Conservation (phyloP, 192 early-diverging fungal genomes). For the Rhizophagus sp. region DNA sequence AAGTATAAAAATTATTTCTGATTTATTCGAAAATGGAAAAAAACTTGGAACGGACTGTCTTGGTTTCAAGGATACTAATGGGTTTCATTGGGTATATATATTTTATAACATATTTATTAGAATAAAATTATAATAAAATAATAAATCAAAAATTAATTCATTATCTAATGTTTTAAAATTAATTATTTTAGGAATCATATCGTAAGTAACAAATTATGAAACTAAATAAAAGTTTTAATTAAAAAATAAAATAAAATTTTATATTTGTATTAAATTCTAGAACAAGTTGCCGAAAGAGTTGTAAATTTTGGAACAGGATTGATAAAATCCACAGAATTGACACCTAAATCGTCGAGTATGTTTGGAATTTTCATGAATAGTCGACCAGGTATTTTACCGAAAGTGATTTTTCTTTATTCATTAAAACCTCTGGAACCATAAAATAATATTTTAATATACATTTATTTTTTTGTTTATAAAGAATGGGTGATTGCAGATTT, state of each 20-base stretch:
- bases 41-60: slow-evolving; percentile 24
- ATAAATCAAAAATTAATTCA: not conserved
- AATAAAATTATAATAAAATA: slow-evolving; percentile 4
- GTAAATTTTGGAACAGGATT: slow-evolving; percentile 44
- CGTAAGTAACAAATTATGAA: slow-evolving; percentile 30
- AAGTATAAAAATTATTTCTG: slow-evolving; percentile 46
- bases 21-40: slow-evolving; percentile 49
- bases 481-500: slow-evolving; percentile 31
- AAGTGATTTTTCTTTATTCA: not conserved
- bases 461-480: not conserved
- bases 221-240: not conserved
- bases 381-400: slow-evolving; percentile 41
- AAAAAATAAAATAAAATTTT: not conserved
- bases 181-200: slow-evolving; percentile 38
- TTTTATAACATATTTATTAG: not conserved
- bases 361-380: slow-evolving; percentile 43
- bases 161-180: slow-evolving; percentile 4
- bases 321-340: slow-evolving; percentile 34
- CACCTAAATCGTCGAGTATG: slow-evolving; percentile 33
- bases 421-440: not conserved
- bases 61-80: slow-evolving; percentile 2
- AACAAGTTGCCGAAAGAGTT: slow-evolving; percentile 36
- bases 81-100: slow-evolving; percentile 37
- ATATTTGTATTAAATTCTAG: slow-evolving; percentile 18
- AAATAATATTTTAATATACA: not conserved